Conservation (phyloP, 2,329 filamentous ascomycete species). For the Xylaria sp. region DNA sequence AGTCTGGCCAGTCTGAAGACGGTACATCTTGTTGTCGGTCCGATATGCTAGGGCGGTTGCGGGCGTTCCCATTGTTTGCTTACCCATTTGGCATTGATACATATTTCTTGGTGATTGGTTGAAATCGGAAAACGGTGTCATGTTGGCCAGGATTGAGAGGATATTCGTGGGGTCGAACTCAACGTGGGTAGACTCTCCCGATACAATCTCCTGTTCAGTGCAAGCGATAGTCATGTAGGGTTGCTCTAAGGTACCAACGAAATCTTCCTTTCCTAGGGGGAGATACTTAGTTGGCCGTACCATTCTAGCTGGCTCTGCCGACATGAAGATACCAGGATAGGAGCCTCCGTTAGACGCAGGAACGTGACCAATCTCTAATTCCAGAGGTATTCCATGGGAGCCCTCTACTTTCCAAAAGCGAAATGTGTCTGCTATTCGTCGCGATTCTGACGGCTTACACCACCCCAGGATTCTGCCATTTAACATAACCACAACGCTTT, state of each 20-base stretch:
- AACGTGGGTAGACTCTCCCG: constrained; percentile 90
- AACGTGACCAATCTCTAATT: constrained; percentile 91
- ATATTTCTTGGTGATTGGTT: constrained; percentile 99
- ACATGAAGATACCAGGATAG: constrained; percentile 95
- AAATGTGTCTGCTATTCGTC: constrained; percentile 81
- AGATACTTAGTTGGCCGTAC: constrained; percentile 91
- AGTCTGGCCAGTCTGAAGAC: constrained; percentile 93
- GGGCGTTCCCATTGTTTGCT: constrained; percentile 98
- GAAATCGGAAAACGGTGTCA: constrained; percentile 98
- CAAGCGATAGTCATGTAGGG: constrained; percentile 98
- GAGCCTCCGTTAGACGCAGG: constrained; percentile 89
- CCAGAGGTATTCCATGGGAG: constrained; percentile 75
- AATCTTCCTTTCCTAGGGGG: constrained; percentile 83
- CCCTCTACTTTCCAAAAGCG: constrained; percentile 96
- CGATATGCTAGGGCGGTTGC: constrained; percentile 83
- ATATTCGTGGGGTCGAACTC: constrained; percentile 96
- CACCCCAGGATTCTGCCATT: constrained; percentile 91
- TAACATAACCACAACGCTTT: constrained; percentile 87
- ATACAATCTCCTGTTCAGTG: constrained; percentile 82
- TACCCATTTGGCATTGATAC: constrained; percentile 99
- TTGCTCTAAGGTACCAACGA: constrained; percentile 91
- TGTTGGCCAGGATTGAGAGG: constrained; percentile 95
- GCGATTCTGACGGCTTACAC: constrained; percentile 84
- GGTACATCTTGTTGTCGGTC: constrained; percentile 97
- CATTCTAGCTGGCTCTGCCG: constrained; percentile 85